Evolutionary conservation across 139 green algal species (phyloP), one percentile per base, ranked within the genome.

Genomic region (Choricystis sp.): DNA sequence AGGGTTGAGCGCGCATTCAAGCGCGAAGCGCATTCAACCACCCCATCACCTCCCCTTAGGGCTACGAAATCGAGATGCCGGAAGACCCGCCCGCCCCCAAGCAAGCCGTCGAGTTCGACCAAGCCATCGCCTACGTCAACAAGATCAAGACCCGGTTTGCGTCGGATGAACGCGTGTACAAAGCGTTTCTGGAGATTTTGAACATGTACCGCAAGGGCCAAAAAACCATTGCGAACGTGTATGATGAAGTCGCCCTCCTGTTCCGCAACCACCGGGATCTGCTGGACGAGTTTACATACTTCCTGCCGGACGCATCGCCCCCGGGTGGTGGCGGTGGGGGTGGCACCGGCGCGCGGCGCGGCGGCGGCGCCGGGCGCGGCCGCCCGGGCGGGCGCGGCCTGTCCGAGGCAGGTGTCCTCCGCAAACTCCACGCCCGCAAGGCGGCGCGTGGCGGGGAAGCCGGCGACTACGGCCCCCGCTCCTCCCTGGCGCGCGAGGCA

Each of bases 81-180:
- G 68, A 74, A 24, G 68, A 73, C 27, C 49, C 49, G 20, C 31
- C 64, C 1, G 31, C 62, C 3, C 62, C 63, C 31, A 88, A 90
- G 72, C 66, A 83, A 69, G 78, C 87, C 0, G 91, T 98, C 24
- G 93, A 99, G 72, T 98, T 98, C 70, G 90, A 98, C 64, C 93
- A 99, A 75, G 93, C 93, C 24, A 97, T 99, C 77, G 95, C 81
- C 69, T 99, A 99, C 59, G 94, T 99, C n/a, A 99, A 99, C 79
- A 97, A 97, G 64, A 99, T 99, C 73, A 98, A 96, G 83, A 88
- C 77, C 16, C 83, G 91, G 23, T 99, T 98, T 68, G 63, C 79
- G 1, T 75, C 69, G 25, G 83, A 98, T 56, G 93, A 98, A 77
- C 80, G 88, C 3, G 92, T 98, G 27, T 99, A 99, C 88, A 98